Base-by-base conservation (phyloP, 2,329 filamentous ascomycete species). In the Pseudocercospora crystallina region DNA sequence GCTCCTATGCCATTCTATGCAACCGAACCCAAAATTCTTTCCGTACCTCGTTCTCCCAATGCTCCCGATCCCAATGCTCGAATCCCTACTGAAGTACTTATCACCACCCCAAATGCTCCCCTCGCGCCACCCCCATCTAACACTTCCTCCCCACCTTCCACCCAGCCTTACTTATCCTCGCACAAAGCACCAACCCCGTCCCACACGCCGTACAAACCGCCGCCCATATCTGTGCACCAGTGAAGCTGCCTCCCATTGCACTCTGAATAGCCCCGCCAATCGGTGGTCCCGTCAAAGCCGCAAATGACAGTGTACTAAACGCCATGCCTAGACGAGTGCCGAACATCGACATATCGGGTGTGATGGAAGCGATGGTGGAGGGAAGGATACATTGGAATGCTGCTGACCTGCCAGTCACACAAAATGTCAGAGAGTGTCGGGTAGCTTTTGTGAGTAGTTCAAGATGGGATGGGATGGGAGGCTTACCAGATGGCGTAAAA, bases 281-380 rank as follows among this genome's bases (percentile, higher is more conserved):
- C 1, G 75, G 73, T 8, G 75, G 75, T 0, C 76, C 76, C 2
- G 72, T 73, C 32, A 79, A 62, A 2, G 68, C 69, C 0, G 73
- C 73, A 43, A 78, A 58, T 0, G 69, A 71, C n/a, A 76, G 63
- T 13, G 75, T 68, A 0, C 68, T 68, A 53, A 77, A 75, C 0
- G 71, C 72, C 72, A 78, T 78, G 0, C 76, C 76, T 40, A 77
- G 67, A 20, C 76, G 63, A 2, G 72, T 73, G 0, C 76, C 76
- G 2, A 72, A 69, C 54, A 73, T 76, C 5, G 65, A 71, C 60
- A 76, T 62, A 49, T 78, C 73, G 26, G 68, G 71, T 0, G 75
- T 77, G 49, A 79, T 59, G 31, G 66, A 70, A 2, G 72, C 69
- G 34, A 77, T 57, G 0, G 70, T 69, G 0, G 70, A 68, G 0